A percentile compares a stretch with the other conserved stretches of the same genome.
phyloP scores from a whole-genome alignment of 1,284 basidiomycete genomes.

The Gomphus bonarii region DNA sequence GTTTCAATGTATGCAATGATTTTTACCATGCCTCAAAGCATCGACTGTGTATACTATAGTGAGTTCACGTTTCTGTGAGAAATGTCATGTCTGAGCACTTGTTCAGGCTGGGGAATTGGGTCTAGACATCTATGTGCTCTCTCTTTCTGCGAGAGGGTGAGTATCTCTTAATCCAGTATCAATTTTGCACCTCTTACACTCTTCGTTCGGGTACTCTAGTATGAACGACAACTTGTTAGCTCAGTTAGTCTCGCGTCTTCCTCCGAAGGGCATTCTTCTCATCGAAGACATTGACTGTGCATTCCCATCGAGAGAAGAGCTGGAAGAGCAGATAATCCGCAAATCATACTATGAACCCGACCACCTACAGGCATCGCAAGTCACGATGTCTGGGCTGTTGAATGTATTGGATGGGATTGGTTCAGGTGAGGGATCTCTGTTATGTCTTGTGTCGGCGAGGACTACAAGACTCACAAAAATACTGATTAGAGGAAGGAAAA shows the following conservation, averaged over 20 bases:
- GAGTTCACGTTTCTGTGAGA: background rate
- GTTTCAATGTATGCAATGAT: background rate
- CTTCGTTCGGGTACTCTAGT: conserved; percentile 19
- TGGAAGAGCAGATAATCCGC: conserved; percentile 11
- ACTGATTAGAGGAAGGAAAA: conserved; percentile 30
- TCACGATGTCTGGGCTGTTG: conserved; percentile 39
- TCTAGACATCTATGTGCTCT: conserved; percentile 48
- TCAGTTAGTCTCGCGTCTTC: conserved; percentile 33
- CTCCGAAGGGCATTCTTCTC: conserved; percentile 38
- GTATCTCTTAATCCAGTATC: background rate
- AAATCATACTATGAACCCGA: background rate
- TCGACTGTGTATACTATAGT: conserved; percentile 48
- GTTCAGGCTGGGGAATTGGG: conserved; percentile 40
- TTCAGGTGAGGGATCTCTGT: background rate
- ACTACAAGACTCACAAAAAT: background rate
- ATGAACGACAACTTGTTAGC: conserved; percentile 38
- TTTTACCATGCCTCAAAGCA: conserved; percentile 19
- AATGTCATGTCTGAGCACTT: background rate
- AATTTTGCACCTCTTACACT: background rate
- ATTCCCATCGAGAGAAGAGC: conserved; percentile 31
- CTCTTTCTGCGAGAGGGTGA: conserved; percentile 34
- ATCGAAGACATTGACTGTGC: conserved; percentile 50
- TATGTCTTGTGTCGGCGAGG: background rate
- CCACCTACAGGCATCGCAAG: conserved; percentile 8
- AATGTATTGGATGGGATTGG: conserved; percentile 47